Percentiles rank a stretch among this genome's conserved stretches.
Evolutionary conservation across 2,329 filamentous ascomycete species (phyloP).

Genomic region (Calonectria honghensis): DNA sequence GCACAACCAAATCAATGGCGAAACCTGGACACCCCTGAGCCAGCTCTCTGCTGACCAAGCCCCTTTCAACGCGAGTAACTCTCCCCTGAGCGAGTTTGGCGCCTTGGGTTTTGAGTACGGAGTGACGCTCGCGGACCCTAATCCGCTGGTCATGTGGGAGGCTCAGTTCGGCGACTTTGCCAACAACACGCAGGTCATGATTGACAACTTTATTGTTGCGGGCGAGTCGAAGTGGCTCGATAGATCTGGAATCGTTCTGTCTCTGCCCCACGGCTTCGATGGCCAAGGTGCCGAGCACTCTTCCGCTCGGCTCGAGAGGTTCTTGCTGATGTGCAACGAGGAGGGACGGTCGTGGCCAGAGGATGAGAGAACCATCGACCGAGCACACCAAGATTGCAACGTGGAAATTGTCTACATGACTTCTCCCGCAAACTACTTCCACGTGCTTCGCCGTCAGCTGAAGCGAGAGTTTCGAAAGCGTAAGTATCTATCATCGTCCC

Average conservation of each 20-base stretch:
- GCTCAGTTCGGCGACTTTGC: constrained; percentile 99
- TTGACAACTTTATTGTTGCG: constrained; percentile 98
- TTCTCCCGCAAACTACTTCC: constrained; percentile 94
- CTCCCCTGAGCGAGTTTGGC: constrained; percentile 82
- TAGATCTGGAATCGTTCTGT: constrained; percentile 95
- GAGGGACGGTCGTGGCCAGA: constrained; percentile 94
- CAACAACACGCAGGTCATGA: constrained; percentile 98
- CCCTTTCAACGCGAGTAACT: constrained; percentile 96
- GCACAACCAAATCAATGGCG: constrained; percentile 95
- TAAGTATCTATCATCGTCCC: constrained; percentile 69
- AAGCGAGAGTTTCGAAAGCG: constrained; percentile 99
- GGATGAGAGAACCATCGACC: constrained; percentile 86
- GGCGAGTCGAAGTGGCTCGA: constrained; percentile 99
- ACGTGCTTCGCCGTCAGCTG: constrained; percentile 95
- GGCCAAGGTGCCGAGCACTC: constrained; percentile 99
- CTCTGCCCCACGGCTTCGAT: constrained; percentile 96
- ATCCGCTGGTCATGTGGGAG: constrained; percentile 98
- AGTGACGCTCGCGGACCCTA: constrained; percentile 96
- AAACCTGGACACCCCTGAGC: constrained; percentile 92
- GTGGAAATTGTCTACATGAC: constrained; percentile 99
- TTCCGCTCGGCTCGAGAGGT: constrained; percentile 96
- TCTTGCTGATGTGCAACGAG: constrained; percentile 96
- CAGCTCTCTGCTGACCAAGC: constrained; percentile 91
- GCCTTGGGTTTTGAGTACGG: constrained; percentile 98
- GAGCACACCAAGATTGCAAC: constrained; percentile 99